Base-by-base conservation (phyloP, 495 filamentous ascomycete species). In the Diplogelasinospora grovesii region DNA sequence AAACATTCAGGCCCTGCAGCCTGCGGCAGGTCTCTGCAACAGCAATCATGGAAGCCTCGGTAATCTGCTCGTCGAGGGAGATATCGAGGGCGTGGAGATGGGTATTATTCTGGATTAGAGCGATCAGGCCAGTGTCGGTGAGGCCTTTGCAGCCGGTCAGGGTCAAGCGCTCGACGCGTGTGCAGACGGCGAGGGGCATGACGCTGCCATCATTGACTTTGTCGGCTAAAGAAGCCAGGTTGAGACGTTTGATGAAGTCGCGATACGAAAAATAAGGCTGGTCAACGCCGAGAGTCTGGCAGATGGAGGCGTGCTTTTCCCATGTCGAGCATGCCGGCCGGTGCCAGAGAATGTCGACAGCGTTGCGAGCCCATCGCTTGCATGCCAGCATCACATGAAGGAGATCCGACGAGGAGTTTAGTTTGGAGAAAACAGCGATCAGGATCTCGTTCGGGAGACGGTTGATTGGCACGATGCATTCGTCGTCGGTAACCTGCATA, bases 311-410 rank as follows among this genome's bases (percentile, higher is more conserved):
- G 48, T 95, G 75, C 50, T 84, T 85, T 13, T 71, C 54, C 85
- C 89, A 97, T 40, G 76, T 85, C 45, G 83, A 85, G 65, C 92
- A 95, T 20, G 85, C 77, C 2, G 93, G 92, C 33, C 92, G 77
- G 57, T 97, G 89, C 92, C 92, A 98, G 9, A 98, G 71, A 31
- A 95, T 75, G 38, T 90, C 92, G 22, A 97, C 93, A 34, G 80
- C 83, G 56, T 96, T 96, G 44, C 82, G 73, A 29, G 93, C 83
- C 93, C 93, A 99, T 46, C 81, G 79, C 56, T 86, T 87, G 53
- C 81, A 94, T 6, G 94, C 90, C 53, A 90, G 68, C 86, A 99
- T 90, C 58, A 86, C 90, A 59, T 79, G 82, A 46, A 84, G 69
- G 45, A 96, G 74, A 54, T 97, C 92, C 4, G 62, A 60, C 3